Evolutionary conservation across 805 yeast species (phyloP), one percentile per base, ranked within the genome.

Genomic region (Lachancea thermotolerans): DNA sequence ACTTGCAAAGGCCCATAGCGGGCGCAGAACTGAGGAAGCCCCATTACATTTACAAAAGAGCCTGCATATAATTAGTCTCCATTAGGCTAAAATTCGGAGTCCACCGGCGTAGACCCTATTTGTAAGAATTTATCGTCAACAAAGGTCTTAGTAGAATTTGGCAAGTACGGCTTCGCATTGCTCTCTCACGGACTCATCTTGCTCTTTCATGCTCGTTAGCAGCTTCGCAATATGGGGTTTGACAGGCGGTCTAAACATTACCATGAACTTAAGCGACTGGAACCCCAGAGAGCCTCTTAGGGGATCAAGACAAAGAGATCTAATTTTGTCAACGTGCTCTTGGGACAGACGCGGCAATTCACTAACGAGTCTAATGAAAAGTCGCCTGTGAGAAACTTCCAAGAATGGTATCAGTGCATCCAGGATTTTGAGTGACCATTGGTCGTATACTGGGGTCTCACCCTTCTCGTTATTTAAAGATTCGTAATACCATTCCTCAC

Each of bases 191-290:
- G 56, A 48, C 1, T 54, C 45, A 41, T 64, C 66, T 38, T 58
- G 59, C 12, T 45, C 39, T 35, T 52, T 51, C 36, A 62, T 49
- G 18, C 47, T 41, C 16, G 54, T 51, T 33, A 65, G 49, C 14
- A 71, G 48, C 25, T 55, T 32, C 61, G 70, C 50, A 28, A 65
- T 58, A 37, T 51, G 45, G 4, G 53, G 50, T 49, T 81, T 77
- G 27, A 78, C 87, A 0, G 98, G 97, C 0, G 96, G 96, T 56
- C 95, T 76, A 63, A 86, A 85, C 91, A 88, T 85, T 44, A 90
- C 78, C 49, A 93, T 66, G 57, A 83, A 87, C 52, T 85, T 86
- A 45, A 95, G 67, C 1, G 95, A 79, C 54, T 87, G 82, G 54
- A 86, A 79, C 0, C 98, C 99, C 18, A 91, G 67, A 42, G 81